Evolutionary conservation across 1,139 yeast genomes (phyloP).

Genomic region (Kodamaea arcana): DNA sequence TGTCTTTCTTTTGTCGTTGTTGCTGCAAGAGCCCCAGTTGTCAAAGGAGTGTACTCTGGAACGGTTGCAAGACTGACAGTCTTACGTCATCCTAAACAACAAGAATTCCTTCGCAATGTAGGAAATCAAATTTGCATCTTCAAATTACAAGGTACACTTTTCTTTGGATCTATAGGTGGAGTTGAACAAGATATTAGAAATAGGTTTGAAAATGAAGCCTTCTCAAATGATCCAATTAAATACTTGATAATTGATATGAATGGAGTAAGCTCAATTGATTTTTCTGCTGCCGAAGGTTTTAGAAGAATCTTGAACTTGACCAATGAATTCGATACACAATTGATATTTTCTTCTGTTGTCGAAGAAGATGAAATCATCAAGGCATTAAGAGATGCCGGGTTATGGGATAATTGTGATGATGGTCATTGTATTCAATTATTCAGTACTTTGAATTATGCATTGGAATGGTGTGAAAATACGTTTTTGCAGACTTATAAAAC

Average conservation of each 20-base stretch:
- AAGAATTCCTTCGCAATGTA: constrained; percentile 75
- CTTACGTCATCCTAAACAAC: constrained; percentile 85
- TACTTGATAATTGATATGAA: constrained; percentile 82
- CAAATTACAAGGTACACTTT: constrained; percentile 81
- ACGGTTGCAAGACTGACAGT: constrained; percentile 89
- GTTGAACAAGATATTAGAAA: constrained; percentile 72
- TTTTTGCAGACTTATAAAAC: constrained; percentile 64
- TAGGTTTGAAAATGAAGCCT: constrained; percentile 58
- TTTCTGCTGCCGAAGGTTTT: constrained; percentile 95
- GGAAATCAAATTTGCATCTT: constrained; percentile 89
- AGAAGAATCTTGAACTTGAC: constrained; percentile 78
- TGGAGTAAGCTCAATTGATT: constrained; percentile 79
- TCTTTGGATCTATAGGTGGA: constrained; percentile 93
- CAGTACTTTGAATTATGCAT: constrained; percentile 75
- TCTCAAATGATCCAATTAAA: constrained; percentile 56
- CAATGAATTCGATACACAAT: constrained; percentile 62
- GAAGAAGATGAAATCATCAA: constrained; percentile 59
- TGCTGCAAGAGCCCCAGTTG: constrained; percentile 80
- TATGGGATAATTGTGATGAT: constrained; percentile 47
- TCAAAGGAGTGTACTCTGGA: constrained; percentile 81
- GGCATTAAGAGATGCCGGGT: constrained; percentile 68
- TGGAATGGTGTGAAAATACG: constrained; percentile 96
- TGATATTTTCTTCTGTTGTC: constrained; percentile 73
- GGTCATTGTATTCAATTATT: constrained; percentile 55
- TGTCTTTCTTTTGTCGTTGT: constrained; percentile 89